Evolutionary conservation across 768 basidiomycete genomes (phyloP), one percentile per base, ranked within the genome.

Genomic region (Pleurotus tuber-regium): DNA sequence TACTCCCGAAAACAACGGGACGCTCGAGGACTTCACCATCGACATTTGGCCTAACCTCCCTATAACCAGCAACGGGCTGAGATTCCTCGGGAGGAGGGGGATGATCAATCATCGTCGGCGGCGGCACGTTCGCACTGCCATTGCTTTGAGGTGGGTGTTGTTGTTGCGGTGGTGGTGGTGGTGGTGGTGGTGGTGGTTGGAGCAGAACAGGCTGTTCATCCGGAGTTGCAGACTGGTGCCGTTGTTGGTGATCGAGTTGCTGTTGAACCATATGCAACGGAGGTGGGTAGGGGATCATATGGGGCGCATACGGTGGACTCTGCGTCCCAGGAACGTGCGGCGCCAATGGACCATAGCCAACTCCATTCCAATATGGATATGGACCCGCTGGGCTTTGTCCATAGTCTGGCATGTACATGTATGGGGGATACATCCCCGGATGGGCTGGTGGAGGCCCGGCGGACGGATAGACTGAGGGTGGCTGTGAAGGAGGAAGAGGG

Each of bases 1-100:
- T 79, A 48, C 75, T 80, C 5, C 82, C 82, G 59, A 83, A 83
- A 4, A 79, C 68, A 33, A 83, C 71, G 44, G 66, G 65, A 55
- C 63, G 43, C 23, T 8, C 16, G 6, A 9, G 26, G 11, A 25
- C 21, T 19, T 23, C 23, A 26, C 31, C 28, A 52, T 16, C 10
- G n/a, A 28, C 23, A n/a, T 23, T 16, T 16, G 30, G 18, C 6
- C 11, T 18, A 24, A 51, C 26, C 16, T 40, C 50, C 14, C 50
- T 21, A 25, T 51, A 51, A 14, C 50, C 55, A 43, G 52, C 30
- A 30, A 53, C 53, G 33, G 55, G 44, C 19, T 36, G 39, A n/a
- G 49, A 43, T 26, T 51, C 54, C 19, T 56, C 52, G 19, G 38
- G 50, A n/a, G 57, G 43, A 10, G 52, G 54, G 4, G 21, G 50